Evolutionary conservation across 148 eudicot genomes (phyloP), one percentile per base, ranked within the genome.

Genomic region (Selenicereus undatus): DNA sequence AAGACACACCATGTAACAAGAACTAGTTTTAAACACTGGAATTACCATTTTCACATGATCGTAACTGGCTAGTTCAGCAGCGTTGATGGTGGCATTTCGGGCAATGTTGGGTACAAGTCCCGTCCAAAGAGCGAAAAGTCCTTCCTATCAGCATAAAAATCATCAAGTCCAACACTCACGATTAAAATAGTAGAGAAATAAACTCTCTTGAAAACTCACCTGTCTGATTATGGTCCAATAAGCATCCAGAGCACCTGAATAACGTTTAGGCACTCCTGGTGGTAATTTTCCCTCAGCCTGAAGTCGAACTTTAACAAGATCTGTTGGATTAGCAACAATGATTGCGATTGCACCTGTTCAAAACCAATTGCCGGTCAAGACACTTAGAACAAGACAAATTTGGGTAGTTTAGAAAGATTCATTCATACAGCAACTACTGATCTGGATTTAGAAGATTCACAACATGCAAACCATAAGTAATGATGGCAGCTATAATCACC

Each of bases 31-130:
- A 39, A 73, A 42, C 17, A 81, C 21, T 35, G 74, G 82, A 80
- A 76, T 80, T 83, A 91, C 94, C 94, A 90, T 80, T 86, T 91
- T 91, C 80, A 91, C 88, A 56, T 90, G 89, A 82, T 90, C 94
- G 65, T 91, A 91, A 86, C 94, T 90, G 35, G 94, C 94, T 71
- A 91, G 83, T 79, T 91, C 94, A 70, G 94, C 94, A 17, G 94
- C 94, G 83, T 90, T 91, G 52, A 91, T 80, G 42, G 86, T 86
- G 71, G 94, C 91, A 87, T 91, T 91, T 77, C 94, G 85, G 74
- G 88, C 90, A 84, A 91, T 90, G 76, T 91, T 91, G 82, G 94
- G 92, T 81, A 92, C 92, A 76, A 91, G 86, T 76, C 94, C 92
- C 75, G 94, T 91, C 94, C 92, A 91, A 45, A 91, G 85, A 71